Evolutionary conservation across 371 early-diverging fungal genomes (phyloP).

Genomic region (Lichtheimia hyalospora): DNA sequence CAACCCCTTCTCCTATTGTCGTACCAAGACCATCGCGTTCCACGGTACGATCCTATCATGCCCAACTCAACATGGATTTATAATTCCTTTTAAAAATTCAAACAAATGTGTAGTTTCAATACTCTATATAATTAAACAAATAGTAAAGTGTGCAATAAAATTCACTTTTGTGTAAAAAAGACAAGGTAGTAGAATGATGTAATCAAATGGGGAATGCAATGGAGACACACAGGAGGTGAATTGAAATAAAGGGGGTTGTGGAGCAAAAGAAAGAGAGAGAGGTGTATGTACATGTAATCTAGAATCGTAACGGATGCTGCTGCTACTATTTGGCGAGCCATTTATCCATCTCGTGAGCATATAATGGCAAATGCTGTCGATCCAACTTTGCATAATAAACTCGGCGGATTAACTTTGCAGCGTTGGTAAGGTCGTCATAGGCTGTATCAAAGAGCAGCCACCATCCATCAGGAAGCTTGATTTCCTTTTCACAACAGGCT

Average conservation of each 20-base stretch:
- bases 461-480: conserved; percentile 81
- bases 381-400: conserved; percentile 56
- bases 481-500: conserved; percentile 65
- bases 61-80: conserved; percentile 7
- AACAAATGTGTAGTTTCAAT: not conserved
- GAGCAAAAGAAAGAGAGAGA: too few relatives aligned
- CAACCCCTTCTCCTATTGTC: not conserved
- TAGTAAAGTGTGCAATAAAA: not conserved
- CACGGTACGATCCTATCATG: conserved; percentile 8
- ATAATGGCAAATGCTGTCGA: conserved; percentile 44
- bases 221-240: too few relatives aligned
- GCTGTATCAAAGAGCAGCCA: conserved; percentile 86
- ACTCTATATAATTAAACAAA: not conserved
- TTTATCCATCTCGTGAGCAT: conserved; percentile 5
- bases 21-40: conserved; percentile 9
- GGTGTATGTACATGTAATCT: too few relatives aligned
- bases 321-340: conserved; percentile 9
- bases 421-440: conserved; percentile 61
- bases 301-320: not conserved
- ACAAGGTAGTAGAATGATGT: too few relatives aligned
- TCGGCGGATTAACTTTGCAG: conserved; percentile 60
- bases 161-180: not conserved
- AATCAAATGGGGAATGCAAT: too few relatives aligned
- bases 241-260: too few relatives aligned
- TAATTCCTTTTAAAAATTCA: not conserved